Conservation (phyloP, 208 protist species). For the Leishmania lainsoni region DNA sequence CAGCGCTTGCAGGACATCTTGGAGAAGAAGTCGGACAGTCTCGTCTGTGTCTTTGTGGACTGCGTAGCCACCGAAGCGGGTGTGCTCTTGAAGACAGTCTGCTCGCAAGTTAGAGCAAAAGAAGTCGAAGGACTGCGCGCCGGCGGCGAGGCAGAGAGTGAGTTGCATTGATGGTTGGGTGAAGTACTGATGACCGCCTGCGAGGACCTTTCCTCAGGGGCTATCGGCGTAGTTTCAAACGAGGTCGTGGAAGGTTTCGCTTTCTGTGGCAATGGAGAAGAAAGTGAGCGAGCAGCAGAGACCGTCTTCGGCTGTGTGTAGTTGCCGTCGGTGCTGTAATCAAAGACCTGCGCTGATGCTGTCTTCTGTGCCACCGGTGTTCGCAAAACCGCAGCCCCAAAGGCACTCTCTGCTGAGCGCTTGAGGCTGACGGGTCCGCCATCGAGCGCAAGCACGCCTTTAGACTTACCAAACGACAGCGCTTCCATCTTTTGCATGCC, state of each 20-base stretch:
- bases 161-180: neutral
- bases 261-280: neutral
- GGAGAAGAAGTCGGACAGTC: conserved; percentile 83
- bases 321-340: conserved; percentile 2
- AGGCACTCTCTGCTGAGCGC: neutral
- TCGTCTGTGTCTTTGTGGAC: conserved; percentile 59
- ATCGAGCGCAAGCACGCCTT: conserved; percentile 27
- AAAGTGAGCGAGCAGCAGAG: conserved; percentile 11
- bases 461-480: conserved; percentile 46
- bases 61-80: neutral
- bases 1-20: conserved; percentile 76
- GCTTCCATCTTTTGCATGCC: conserved; percentile 74
- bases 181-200: neutral
- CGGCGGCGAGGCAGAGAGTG: conserved; percentile 11
- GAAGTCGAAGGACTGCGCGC: neutral
- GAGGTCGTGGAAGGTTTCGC: neutral
- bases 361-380: conserved; percentile 10
- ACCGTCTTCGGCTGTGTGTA: conserved; percentile 32
- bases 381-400: neutral
- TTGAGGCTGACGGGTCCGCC: neutral
- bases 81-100: neutral
- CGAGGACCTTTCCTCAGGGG: neutral
- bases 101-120: neutral
- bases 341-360: neutral
- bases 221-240: neutral